A percentile compares a stretch with the other conserved stretches of the same genome.
Conservation (phyloP, 805 yeast genomes). For the Tetrapisispora fleetii region DNA sequence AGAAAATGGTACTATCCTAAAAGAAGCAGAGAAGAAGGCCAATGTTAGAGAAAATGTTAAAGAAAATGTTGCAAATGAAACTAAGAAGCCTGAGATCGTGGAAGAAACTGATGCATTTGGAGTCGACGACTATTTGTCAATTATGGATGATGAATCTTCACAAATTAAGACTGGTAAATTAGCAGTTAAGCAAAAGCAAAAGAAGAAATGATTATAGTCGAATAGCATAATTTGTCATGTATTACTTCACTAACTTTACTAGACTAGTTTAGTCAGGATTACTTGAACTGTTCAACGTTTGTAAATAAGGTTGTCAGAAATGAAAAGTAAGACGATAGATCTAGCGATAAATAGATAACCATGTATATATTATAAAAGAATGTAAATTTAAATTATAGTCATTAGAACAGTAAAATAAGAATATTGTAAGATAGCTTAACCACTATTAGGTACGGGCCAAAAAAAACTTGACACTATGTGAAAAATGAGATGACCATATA, state of each 20-base stretch:
- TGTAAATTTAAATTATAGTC: too few species aligned
- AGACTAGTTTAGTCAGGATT: not conserved
- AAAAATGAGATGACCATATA: too few species aligned
- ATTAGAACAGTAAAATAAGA: too few species aligned
- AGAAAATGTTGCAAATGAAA: not conserved
- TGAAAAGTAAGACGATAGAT: not conserved
- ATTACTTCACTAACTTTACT: not conserved
- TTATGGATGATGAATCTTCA: slow-evolving; percentile 21
- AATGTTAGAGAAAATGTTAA: not conserved
- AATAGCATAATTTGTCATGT: not conserved
- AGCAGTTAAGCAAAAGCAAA: slow-evolving; percentile 22
- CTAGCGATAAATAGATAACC: not conserved
- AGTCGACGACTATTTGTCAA: slow-evolving; percentile 26
- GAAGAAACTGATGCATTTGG: slow-evolving; percentile 10
- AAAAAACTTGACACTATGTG: too few species aligned
- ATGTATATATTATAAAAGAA: not conserved
- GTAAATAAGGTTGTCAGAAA: not conserved
- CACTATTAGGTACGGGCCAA: too few species aligned
- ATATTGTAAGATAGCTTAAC: too few species aligned
- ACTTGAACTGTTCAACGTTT: not conserved
- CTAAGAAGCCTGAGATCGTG: not conserved
- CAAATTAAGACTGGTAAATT: slow-evolving; percentile 28
- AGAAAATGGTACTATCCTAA: slow-evolving; percentile 4
- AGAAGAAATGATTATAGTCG: slow-evolving; percentile 12
- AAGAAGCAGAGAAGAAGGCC: not conserved